These are phyloP conservation scores for Fusarium torulosum DNA, from an alignment of 2,329 filamentous ascomycete species.

Conservation along the genomic window DNA sequence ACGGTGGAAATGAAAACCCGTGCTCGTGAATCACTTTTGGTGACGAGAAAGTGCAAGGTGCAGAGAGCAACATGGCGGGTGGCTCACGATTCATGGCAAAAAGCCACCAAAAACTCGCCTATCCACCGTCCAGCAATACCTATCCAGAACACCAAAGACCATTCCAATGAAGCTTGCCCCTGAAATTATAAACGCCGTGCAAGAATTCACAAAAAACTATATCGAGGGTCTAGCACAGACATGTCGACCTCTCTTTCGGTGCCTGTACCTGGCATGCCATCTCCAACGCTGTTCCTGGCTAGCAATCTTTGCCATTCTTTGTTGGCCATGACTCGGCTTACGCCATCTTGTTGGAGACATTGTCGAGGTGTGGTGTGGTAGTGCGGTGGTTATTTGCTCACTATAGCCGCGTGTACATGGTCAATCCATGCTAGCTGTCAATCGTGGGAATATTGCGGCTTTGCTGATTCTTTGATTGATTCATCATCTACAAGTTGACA, in stretches of 20 bases:
- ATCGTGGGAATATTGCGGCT: constrained; percentile 37
- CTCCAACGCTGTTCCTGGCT: constrained; percentile 38
- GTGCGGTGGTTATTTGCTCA: constrained; percentile 9
- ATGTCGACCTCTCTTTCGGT: constrained; percentile 10
- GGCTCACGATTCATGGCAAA: constrained; percentile 33
- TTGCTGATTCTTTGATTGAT: constrained; percentile 26
- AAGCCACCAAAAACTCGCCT: constrained; percentile 30
- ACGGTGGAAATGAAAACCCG: background rate
- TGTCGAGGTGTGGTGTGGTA: constrained; percentile 7
- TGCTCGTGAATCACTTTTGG: background rate
- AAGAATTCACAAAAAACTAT: constrained; percentile 39
- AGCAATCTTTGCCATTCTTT: constrained; percentile 34
- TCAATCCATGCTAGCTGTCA: constrained; percentile 31
- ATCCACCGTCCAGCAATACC: constrained; percentile 3
- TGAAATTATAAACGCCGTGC: constrained; percentile 31
- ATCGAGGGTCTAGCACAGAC: constrained; percentile 14
- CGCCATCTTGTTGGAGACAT: constrained; percentile 23
- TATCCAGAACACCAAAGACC: constrained; percentile 29
- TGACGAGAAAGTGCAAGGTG: constrained; percentile 5
- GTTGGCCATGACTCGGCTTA: constrained; percentile 37
- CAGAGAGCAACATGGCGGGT: constrained; percentile 24
- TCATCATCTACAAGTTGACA: constrained; percentile 69
- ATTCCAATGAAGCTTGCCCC: constrained; percentile 34
- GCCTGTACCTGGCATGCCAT: constrained; percentile 28
- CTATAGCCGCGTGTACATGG: constrained; percentile 9